Conservation (phyloP, 176 grass and related monocot species). For the Musa beccarii region DNA sequence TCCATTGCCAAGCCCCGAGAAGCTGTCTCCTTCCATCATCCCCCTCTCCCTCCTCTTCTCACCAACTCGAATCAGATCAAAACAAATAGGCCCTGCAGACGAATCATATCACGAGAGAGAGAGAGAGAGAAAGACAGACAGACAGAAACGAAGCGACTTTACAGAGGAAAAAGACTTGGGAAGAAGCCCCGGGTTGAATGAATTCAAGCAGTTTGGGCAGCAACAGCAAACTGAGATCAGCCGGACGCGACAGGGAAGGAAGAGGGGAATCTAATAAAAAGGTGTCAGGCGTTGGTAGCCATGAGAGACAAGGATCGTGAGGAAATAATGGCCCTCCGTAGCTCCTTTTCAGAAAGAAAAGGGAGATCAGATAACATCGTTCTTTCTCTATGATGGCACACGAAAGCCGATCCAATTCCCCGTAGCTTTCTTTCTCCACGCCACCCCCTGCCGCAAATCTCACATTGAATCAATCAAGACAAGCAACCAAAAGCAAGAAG, state of each 20-base stretch:
- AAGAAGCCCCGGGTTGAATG: not conserved
- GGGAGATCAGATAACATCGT: not conserved
- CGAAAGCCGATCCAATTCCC: not conserved
- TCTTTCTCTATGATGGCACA: not conserved
- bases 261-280: conserved; percentile 8
- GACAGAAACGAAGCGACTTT: not conserved
- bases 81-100: conserved; percentile 2
- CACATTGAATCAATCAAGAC: not conserved
- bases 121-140: not conserved
- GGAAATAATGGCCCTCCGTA: conserved; percentile 3
- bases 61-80: not conserved
- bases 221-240: not conserved
- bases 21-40: conserved; percentile 13
- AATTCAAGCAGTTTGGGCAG: not conserved
- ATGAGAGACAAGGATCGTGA: conserved; percentile 5
- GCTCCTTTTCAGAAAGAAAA: conserved; percentile 2
- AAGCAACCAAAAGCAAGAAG: not conserved
- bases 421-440: not conserved
- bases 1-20: not conserved
- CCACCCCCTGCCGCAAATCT: not conserved
- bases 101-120: not conserved
- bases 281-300: not conserved
- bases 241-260: not conserved
- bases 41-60: not conserved
- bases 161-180: not conserved